Base-by-base conservation (phyloP, 768 basidiomycete genomes). In the Auriculariales sp. region DNA sequence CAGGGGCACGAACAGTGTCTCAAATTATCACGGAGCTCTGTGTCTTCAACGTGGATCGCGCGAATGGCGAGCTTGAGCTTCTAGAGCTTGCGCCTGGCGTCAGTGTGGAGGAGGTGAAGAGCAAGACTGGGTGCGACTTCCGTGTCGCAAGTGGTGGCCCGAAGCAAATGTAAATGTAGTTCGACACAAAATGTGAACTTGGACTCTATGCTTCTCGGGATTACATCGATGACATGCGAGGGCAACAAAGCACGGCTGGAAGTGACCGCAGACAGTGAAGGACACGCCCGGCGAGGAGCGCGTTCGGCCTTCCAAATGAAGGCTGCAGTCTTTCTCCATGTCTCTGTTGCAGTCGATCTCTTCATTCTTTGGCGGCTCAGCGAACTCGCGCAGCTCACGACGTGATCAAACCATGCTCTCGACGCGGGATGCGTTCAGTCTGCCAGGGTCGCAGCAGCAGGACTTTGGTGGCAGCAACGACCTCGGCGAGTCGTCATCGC, bases 1-100 rank as follows among this genome's bases (percentile, higher is more conserved):
- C 93, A 0, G 93, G 93, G 14, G 88, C 88, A 17, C 72, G 83
- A 32, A 74, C 84, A 28, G 88, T 95, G 53, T 90, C 87, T 68
- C 80, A 80, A 52, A 92, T 97, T 60, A 80, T 97, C 66, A 95
- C 93, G 1, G 93, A 97, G 59, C 75, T 95, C 19, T 83, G 79
- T 15, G 90, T 91, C 28, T 97, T 97, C 64, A 73, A 85, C 44
- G 87, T 95, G 31, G 84, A 97, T 65, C 73, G 91, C 39, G 66
- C 66, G 47, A 75, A 71, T 35, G 87, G 90, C 14, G 71, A 70
- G 56, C 68, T 97, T 64, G 76, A 74, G 48, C 67, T 97, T 60
- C 78, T 71, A 39, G 93, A 95, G 63, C 57, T 92, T 39, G 88
- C 87, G n/a, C 77, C 83, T 54, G 92, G 91, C 2, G 79, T 83